Conservation (phyloP, 306 rosid species). For the Quercus robur region DNA sequence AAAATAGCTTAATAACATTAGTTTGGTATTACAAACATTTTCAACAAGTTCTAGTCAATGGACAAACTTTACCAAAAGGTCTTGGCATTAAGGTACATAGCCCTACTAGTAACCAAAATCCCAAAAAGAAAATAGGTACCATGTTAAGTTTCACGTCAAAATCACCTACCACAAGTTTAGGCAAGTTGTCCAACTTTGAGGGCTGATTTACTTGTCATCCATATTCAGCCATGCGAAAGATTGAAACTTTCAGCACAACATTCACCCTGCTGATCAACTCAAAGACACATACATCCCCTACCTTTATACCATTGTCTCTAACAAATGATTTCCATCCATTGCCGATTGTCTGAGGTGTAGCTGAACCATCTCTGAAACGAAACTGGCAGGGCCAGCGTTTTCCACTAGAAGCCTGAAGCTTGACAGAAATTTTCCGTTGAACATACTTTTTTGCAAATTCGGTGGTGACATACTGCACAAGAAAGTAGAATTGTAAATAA, state of each 20-base stretch:
- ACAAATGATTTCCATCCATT: conserved; percentile 22
- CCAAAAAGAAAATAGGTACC: too few species aligned
- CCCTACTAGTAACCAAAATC: too few species aligned
- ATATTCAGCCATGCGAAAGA: neutral
- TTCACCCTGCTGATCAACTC: conserved; percentile 20
- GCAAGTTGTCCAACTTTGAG: too few species aligned
- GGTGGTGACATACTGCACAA: conserved; percentile 7
- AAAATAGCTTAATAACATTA: too few species aligned
- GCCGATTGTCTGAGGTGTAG: neutral
- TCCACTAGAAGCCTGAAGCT: neutral
- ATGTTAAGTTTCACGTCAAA: too few species aligned
- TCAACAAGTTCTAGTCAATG: too few species aligned
- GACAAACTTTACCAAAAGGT: too few species aligned
- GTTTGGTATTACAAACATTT: too few species aligned
- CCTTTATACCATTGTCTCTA: conserved; percentile 9
- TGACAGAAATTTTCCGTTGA: neutral
- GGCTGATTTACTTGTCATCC: too few species aligned
- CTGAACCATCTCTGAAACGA: neutral
- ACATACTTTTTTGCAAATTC: conserved; percentile 13
- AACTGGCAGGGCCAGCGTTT: neutral
- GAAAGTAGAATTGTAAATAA: neutral
- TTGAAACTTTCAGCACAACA: conserved; percentile 19
- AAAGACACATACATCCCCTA: conserved; percentile 33
- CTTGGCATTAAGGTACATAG: too few species aligned
- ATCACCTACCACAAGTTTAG: too few species aligned